Evolutionary conservation across 2,329 filamentous ascomycete genomes (phyloP), one percentile per base, ranked within the genome.

Genomic region (Trichoderma sp.): DNA sequence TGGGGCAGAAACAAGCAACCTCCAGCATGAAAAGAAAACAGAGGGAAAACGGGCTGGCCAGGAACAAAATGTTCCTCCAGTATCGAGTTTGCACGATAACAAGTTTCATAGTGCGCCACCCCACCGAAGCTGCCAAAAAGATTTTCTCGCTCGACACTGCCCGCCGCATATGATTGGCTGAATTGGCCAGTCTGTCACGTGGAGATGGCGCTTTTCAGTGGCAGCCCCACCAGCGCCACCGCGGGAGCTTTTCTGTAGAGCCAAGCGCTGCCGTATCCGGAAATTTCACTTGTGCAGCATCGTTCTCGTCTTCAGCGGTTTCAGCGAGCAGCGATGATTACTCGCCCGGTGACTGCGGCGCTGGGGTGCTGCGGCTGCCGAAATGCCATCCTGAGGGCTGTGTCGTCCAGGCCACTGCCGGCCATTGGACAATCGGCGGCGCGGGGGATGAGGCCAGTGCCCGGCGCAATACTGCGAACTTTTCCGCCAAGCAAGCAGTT

Each of bases 311-410:
- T 13, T 43, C 30, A 34, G 43, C 49, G 32, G 46, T 14, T n/a
- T 34, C 37, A 68, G 30, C n/a, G 51, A 51, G 59, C 58, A 65
- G 71, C 24, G 3, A 80, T 79, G 77, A 73, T 79, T 59, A 63
- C 73, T 34, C 77, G 79, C 30, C 76, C 78, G 26, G 71, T 72
- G 7, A 65, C 75, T 55, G 72, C 76, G 43, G 73, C 74, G 66
- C 67, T 79, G 43, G 72, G 72, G 61, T 80, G 79, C 34, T 75
- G 74, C 18, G 73, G 75, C 28, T 80, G 78, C 43, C 76, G 77
- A 68, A 74, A 70, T 8, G 70, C 74, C 26, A 73, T 79, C 14
- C 52, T 78, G 32, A 71, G 76, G 61, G 78, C 78, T 16, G 71
- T 79, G 16, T 69, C 74, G 2, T 73, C 74, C 24, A 71, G 70